phyloP scores from a whole-genome alignment of 257 asterid species.

The Solanum virginianum region DNA sequence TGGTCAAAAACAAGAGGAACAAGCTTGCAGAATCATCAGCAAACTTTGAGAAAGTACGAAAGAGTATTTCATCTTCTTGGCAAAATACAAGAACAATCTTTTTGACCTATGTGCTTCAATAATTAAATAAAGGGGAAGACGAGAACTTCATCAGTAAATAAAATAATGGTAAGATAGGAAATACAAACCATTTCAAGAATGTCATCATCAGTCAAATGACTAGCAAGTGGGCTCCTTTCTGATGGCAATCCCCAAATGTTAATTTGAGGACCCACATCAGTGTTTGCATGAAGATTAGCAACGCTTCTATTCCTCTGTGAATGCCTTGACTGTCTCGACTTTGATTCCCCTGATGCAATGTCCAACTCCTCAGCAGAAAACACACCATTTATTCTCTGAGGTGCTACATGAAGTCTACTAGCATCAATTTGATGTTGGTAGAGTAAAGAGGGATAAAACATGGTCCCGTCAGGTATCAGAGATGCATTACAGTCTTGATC shows the following conservation, averaged over 20 bases:
- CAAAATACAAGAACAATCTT: neutral
- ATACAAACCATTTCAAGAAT: conserved; percentile 70
- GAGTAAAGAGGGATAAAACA: conserved; percentile 44
- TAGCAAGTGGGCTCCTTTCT: conserved; percentile 33
- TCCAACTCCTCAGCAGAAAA: conserved; percentile 16
- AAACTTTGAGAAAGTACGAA: neutral
- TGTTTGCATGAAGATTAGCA: conserved; percentile 5
- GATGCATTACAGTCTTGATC: conserved; percentile 30
- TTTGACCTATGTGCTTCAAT: neutral
- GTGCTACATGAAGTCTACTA: conserved; percentile 42
- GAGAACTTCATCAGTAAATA: neutral
- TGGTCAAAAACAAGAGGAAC: neutral
- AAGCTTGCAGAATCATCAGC: neutral
- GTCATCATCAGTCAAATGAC: conserved; percentile 79
- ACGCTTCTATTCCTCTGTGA: conserved; percentile 24
- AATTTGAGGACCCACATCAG: conserved; percentile 19
- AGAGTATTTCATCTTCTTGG: neutral
- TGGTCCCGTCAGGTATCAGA: conserved; percentile 33
- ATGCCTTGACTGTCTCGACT: conserved; percentile 24
- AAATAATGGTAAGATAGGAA: conserved; percentile 9
- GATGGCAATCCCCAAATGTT: conserved; percentile 43
- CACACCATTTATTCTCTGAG: conserved; percentile 23
- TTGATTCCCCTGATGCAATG: conserved; percentile 16
- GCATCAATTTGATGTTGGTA: conserved; percentile 59
- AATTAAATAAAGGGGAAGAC: conserved; percentile 2